Conservation (phyloP, 2,329 filamentous ascomycete species). For the Pleoardoris graminearum region DNA sequence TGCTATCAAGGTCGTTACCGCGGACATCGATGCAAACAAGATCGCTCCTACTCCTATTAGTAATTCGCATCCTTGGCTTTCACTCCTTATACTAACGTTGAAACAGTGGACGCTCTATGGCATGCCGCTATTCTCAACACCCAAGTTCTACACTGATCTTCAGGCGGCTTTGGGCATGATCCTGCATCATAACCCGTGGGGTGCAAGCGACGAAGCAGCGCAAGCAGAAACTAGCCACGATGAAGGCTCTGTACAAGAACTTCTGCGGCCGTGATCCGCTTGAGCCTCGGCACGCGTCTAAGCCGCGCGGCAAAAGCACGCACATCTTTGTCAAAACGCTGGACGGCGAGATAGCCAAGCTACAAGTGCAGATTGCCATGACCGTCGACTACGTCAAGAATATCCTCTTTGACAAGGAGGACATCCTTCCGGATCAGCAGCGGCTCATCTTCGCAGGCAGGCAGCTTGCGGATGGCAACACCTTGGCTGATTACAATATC, state of each 20-base stretch:
- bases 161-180: neutral
- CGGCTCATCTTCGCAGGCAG: too few relatives aligned
- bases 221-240: neutral
- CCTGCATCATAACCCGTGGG: constrained; percentile 1
- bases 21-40: neutral
- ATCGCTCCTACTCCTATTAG: constrained; percentile 4
- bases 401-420: too few relatives aligned
- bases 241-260: neutral
- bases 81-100: neutral
- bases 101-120: constrained; percentile 5
- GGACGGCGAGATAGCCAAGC: too few relatives aligned
- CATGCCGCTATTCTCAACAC: constrained; percentile 5
- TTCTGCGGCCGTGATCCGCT: neutral
- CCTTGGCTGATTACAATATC: too few relatives aligned
- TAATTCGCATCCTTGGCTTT: neutral
- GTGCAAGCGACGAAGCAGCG: neutral
- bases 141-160: constrained; percentile 2
- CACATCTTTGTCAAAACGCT: too few relatives aligned
- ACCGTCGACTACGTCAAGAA: too few relatives aligned
- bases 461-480: too few relatives aligned
- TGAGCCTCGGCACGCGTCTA: too few relatives aligned
- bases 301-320: too few relatives aligned
- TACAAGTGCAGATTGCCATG: too few relatives aligned
- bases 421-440: too few relatives aligned
- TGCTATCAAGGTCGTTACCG: constrained; percentile 1